These are phyloP conservation scores for Yarrowia sp. DNA, from an alignment of 805 yeast species.

Conservation along the genomic window DNA sequence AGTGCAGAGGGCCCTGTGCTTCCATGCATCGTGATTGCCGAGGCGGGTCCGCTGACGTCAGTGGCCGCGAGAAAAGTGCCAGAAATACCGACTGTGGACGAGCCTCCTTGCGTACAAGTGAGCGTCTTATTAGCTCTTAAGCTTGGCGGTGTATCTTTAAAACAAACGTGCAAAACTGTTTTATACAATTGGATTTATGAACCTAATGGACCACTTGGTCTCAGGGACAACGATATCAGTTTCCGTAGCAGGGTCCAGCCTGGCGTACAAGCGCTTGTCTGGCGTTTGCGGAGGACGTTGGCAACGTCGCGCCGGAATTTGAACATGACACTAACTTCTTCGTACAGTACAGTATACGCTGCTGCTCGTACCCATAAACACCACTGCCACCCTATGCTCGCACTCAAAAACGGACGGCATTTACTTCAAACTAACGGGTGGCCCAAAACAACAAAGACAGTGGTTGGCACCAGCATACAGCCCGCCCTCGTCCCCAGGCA, in stretches of 20 bases:
- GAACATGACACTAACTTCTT: no score
- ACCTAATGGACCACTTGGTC: background rate
- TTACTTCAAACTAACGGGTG: background rate
- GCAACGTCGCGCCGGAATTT: no score
- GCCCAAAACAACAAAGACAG: background rate
- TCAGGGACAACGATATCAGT: background rate
- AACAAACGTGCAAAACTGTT: background rate
- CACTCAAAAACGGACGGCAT: no score
- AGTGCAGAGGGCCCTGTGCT: slow-evolving; percentile 17
- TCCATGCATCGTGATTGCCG: slow-evolving; percentile 8
- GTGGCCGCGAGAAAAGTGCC: no score
- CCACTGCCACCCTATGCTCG: background rate
- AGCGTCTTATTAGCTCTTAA: background rate
- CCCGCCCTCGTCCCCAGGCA: no score
- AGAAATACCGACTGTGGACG: no score
- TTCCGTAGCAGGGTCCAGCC: no score
- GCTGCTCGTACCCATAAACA: no score
- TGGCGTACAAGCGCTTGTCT: no score
- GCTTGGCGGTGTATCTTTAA: background rate
- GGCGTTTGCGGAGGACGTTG: no score
- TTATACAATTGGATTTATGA: background rate
- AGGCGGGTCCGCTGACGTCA: background rate
- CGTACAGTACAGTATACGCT: no score
- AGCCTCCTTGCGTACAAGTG: background rate
- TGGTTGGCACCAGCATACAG: slow-evolving; percentile 4